These are phyloP conservation scores for Cryphonectria nitschkei DNA, from an alignment of 2,329 filamentous ascomycete genomes.

Conservation along the genomic window DNA sequence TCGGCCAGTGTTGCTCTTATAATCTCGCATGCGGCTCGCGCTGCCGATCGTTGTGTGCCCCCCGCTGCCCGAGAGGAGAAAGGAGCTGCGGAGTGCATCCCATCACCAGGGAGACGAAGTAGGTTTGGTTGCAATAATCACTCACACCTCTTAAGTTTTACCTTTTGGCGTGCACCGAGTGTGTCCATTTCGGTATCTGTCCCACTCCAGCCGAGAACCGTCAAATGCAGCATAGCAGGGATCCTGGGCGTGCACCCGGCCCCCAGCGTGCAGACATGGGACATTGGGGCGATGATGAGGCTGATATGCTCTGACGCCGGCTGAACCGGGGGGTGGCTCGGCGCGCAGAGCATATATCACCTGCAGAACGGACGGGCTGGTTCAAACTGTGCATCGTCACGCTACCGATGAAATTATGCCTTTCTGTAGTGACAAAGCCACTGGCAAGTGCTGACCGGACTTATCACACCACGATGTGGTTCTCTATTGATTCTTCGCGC, in stretches of 20 bases:
- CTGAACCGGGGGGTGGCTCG: neutral
- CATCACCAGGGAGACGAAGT: neutral
- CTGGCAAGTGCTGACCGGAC: neutral
- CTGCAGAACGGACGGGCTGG: neutral
- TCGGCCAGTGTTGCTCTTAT: neutral
- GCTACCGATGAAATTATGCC: neutral
- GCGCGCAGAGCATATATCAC: neutral
- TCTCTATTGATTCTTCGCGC: neutral
- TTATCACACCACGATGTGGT: neutral
- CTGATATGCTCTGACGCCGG: constrained; percentile 1
- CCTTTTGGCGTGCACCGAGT: neutral
- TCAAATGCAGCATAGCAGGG: neutral
- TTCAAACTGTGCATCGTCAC: neutral
- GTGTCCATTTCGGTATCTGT: neutral
- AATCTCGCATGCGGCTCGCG: constrained; percentile 17
- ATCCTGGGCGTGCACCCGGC: neutral
- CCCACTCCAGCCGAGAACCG: neutral
- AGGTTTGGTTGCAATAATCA: neutral
- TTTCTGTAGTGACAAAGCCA: neutral
- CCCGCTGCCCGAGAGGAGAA: neutral
- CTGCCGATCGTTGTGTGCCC: neutral
- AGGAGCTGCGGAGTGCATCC: neutral
- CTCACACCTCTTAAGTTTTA: neutral
- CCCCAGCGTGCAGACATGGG: neutral
- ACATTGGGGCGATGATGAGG: neutral